phyloP scores from a whole-genome alignment of 371 early-diverging fungal species.

The Nematocida sp. region DNA sequence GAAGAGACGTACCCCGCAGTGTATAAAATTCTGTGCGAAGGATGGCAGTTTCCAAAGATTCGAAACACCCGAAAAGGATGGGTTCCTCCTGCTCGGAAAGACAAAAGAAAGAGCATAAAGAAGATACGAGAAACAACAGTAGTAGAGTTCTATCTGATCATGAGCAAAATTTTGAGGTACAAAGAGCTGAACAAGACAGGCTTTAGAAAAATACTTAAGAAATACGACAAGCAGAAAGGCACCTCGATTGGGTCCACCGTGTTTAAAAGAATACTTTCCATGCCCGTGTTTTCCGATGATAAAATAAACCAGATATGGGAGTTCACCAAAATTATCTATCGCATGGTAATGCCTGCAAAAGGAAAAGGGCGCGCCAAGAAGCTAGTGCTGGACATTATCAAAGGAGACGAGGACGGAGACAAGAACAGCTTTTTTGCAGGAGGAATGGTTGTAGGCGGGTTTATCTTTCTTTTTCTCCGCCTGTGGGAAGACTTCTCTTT shows the following conservation, averaged over 20 bases:
- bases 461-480: neutral
- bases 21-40: no score
- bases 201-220: slow-evolving; percentile 57
- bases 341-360: slow-evolving; percentile 53
- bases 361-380: slow-evolving; percentile 54
- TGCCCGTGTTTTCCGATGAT: slow-evolving; percentile 46
- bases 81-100: no score
- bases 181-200: slow-evolving; percentile 60
- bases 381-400: slow-evolving; percentile 28
- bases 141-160: slow-evolving; percentile 57
- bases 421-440: slow-evolving; percentile 43
- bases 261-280: slow-evolving; percentile 18
- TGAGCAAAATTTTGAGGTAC: slow-evolving; percentile 58
- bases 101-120: neutral
- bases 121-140: slow-evolving; percentile 55
- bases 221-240: slow-evolving; percentile 51
- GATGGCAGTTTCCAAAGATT: no score
- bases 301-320: slow-evolving; percentile 50
- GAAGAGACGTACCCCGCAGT: slow-evolving; percentile 27
- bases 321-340: slow-evolving; percentile 51
- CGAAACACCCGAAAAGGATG: no score
- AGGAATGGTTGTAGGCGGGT: neutral
- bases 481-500: neutral
- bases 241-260: slow-evolving; percentile 17
- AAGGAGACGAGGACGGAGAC: slow-evolving; percentile 35